Base-by-base conservation (phyloP, 2,329 filamentous ascomycete species). In the Arthrobotrys megalospora region DNA sequence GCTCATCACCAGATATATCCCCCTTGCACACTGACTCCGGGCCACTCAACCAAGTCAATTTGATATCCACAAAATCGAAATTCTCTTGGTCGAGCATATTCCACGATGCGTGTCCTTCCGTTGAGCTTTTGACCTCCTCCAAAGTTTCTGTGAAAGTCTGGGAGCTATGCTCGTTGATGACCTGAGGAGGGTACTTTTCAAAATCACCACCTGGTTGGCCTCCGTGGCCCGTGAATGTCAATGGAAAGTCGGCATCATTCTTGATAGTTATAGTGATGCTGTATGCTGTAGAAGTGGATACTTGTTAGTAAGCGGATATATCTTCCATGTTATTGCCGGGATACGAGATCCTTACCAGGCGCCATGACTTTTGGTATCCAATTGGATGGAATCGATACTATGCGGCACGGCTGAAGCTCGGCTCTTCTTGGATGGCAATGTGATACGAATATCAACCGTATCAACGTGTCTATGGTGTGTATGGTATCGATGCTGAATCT, bases 81-180 rank as follows among this genome's bases (percentile, higher is more conserved):
- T 78, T 71, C 11, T 66, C 67, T 1, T 55, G 66, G 28, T 78
- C 73, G 36, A 63, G 70, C n/a, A 78, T 50, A 28, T 41, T 60
- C 60, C 70, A 78, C 16, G 70, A 68, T 10, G 38, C 66, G 16
- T 50, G 62, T 11, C 73, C 73, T 7, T 71, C 50, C 6, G 3
- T 16, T 1, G 70, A 55, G 36, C 67, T 52, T 11, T 53, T 47
- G 11, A 71, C 41, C 6, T 65, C 32, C 6, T 52, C 48, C 34
- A 71, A 24, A 4, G 52, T 62, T 43, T 78, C 66, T 11, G 43
- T 67, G n/a, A 68, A 71, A 6, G 41, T 62, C 12, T 68, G 60
- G 10, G 50, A 53, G 12, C 6, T 12, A n/a, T 50, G 21, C 14
- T 36, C 47, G 34, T 45, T 55, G 50, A 78, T 71, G 12, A 78